Evolutionary conservation across 2,329 filamentous ascomycete genomes (phyloP), one percentile per base, ranked within the genome.

Genomic region (Colletotrichum siamense): DNA sequence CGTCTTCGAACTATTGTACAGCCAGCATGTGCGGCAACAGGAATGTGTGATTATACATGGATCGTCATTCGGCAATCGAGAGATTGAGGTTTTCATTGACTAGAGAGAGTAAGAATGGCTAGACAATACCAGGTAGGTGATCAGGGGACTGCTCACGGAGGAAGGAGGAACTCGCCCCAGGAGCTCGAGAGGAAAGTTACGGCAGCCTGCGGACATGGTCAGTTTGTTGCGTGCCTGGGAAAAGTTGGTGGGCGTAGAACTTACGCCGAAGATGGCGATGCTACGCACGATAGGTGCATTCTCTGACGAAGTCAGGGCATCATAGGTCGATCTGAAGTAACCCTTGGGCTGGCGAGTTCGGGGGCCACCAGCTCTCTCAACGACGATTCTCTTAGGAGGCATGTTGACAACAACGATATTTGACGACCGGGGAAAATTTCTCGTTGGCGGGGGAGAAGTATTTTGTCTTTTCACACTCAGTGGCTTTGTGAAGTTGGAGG

Each of bases 211-310:
- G 24, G 3, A 39, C 30, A 6, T 55, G 55, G 67, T 80, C 62
- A 79, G 75, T 49, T 64, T 36, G 64, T 64, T 59, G 13, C 55
- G 10, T 30, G 12, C 49, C 39, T 13, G 52, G 10, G 49, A 12
- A 18, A 52, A 13, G 10, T 8, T 22, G 9, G 32, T 62, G 15
- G 6, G 24, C 12, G 34, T 13, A 15, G 15, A 44, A n/a, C 92
- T 83, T 89, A 95, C 93, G 72, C 92, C 92, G 82, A 95, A 95
- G 80, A 94, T 84, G 78, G 91, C 88, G 79, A 95, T 86, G 82
- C 93, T 94, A 80, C 91, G 90, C 76, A 95, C 93, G 73, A 94
- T 90, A 73, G 92, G 90, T 65, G 92, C 89, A 85, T 95, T 95
- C 82, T 95, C 93, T 39, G 93, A 85, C 32, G 91, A 90, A 71